A percentile compares a stretch with the other conserved stretches of the same genome.
phyloP scores from a whole-genome alignment of 768 basidiomycete genomes.

The Hydnomerulius pinastri region DNA sequence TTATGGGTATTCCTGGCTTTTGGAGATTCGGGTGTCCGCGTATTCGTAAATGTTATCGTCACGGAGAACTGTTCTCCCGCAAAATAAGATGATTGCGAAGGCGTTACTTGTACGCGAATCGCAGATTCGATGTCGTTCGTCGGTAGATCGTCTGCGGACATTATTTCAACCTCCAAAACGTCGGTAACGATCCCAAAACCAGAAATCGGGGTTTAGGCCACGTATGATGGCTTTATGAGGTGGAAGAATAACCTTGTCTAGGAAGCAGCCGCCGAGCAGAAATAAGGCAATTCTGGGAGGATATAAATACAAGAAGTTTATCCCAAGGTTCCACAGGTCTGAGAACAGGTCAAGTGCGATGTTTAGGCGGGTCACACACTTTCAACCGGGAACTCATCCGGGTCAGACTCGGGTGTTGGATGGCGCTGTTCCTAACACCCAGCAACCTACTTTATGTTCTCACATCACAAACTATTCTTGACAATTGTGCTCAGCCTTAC shows the following conservation, averaged over 20 bases:
- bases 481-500: neutral
- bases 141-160: conserved; percentile 20
- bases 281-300: neutral
- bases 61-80: conserved; percentile 88
- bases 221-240: neutral
- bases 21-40: conserved; percentile 51
- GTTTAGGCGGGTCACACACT: conserved; percentile 1
- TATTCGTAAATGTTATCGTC: conserved; percentile 86
- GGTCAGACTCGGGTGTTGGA: too few species aligned
- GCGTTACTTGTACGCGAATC: conserved; percentile 71
- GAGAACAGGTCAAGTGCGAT: conserved; percentile 6
- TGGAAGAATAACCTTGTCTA: neutral
- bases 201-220: neutral
- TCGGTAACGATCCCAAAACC: neutral
- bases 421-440: neutral
- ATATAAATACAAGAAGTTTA: conserved; percentile 6
- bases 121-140: conserved; percentile 41
- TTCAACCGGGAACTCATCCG: neutral
- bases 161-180: conserved; percentile 1
- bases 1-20: conserved; percentile 50
- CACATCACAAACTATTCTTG: neutral
- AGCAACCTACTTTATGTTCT: neutral
- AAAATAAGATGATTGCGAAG: conserved; percentile 88
- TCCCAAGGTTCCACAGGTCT: conserved; percentile 15
- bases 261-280: neutral